Conservation (phyloP, 345 rosid genomes). For the Populus davidiana region DNA sequence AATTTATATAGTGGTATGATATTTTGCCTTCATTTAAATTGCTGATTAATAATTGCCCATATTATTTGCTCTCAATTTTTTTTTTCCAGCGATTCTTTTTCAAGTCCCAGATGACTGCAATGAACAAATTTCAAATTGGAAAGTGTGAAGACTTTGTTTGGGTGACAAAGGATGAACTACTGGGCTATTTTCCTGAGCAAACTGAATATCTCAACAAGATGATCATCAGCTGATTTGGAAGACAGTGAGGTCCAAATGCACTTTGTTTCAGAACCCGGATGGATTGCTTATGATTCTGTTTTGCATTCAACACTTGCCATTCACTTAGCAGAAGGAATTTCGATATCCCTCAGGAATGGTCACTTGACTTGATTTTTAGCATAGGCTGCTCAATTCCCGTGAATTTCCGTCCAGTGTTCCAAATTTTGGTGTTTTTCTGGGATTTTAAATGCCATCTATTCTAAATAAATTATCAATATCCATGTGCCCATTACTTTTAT, state of each 20-base stretch:
- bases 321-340: background rate
- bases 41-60: background rate
- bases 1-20: background rate
- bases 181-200: slow-evolving; percentile 79
- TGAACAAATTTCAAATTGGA: slow-evolving; percentile 56
- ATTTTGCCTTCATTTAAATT: background rate
- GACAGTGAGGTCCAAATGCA: background rate
- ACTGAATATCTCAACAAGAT: slow-evolving; percentile 72
- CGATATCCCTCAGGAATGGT: background rate
- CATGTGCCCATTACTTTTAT: no score
- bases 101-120: slow-evolving; percentile 84
- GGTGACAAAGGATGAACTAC: slow-evolving; percentile 89
- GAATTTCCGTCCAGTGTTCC: background rate
- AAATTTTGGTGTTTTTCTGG: background rate
- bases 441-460: background rate
- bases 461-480: background rate
- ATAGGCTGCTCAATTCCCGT: no score
- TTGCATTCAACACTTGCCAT: background rate
- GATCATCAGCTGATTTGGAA: slow-evolving; percentile 65
- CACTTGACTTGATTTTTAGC: background rate
- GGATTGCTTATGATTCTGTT: background rate
- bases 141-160: slow-evolving; percentile 78
- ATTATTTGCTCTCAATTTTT: background rate
- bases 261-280: background rate
- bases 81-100: slow-evolving; percentile 76